phyloP scores from a whole-genome alignment of 2,329 filamentous ascomycete species.

The Myriosclerotinia scirpicola region DNA sequence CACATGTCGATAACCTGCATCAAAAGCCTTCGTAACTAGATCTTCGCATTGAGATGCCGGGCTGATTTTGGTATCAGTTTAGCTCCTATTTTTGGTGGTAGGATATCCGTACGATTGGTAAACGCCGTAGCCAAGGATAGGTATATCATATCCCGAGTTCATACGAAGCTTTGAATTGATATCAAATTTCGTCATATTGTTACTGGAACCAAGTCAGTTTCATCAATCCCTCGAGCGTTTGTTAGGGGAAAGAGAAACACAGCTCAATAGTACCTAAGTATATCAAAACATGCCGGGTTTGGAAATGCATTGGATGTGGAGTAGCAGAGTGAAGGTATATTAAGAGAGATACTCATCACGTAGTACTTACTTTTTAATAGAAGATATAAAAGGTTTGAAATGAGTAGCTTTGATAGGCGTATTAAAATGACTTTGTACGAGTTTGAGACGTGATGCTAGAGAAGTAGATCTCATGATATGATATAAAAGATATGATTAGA shows the following conservation, averaged over 20 bases:
- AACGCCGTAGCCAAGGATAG: slow-evolving; percentile 57
- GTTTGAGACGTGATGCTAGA: slow-evolving; percentile 6
- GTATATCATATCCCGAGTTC: slow-evolving; percentile 62
- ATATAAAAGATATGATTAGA: not conserved
- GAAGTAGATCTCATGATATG: slow-evolving; percentile 8
- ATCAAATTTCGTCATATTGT: slow-evolving; percentile 45
- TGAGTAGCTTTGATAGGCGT: not conserved
- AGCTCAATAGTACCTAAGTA: not conserved
- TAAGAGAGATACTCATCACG: slow-evolving; percentile 11
- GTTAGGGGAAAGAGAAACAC: not conserved
- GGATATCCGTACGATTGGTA: slow-evolving; percentile 43
- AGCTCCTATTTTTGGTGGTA: not conserved
- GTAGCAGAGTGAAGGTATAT: not conserved
- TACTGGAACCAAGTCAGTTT: slow-evolving; percentile 6
- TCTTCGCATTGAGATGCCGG: slow-evolving; percentile 57
- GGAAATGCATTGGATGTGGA: not conserved
- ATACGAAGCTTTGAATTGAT: slow-evolving; percentile 50
- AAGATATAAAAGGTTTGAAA: not conserved
- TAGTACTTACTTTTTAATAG: not conserved
- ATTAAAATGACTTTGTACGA: slow-evolving; percentile 6
- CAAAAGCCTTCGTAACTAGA: slow-evolving; percentile 56
- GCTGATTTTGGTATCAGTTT: slow-evolving; percentile 40
- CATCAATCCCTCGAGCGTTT: not conserved
- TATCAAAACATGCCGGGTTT: slow-evolving; percentile 6
- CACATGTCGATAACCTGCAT: slow-evolving; percentile 58